phyloP scores from a whole-genome alignment of 371 early-diverging fungal species.

The Entomophthora muscae region DNA sequence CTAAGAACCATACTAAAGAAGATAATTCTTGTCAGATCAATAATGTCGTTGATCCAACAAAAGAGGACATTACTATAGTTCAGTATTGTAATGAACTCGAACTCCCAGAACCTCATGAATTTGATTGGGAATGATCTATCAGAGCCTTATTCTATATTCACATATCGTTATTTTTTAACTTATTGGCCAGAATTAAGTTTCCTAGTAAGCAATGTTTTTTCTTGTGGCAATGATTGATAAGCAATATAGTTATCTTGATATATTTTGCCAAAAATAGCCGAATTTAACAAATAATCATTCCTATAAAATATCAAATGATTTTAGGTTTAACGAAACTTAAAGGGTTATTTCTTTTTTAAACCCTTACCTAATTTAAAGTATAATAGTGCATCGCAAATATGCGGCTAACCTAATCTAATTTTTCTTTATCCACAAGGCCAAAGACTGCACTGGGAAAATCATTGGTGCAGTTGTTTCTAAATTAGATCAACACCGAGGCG shows the following conservation, averaged over 20 bases:
- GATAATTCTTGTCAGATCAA: neutral
- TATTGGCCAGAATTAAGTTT: slow-evolving; percentile 77
- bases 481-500: slow-evolving; percentile 51
- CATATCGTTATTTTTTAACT: slow-evolving; percentile 91
- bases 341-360: too few relatives aligned
- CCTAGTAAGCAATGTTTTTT: slow-evolving; percentile 46
- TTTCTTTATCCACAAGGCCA: slow-evolving; percentile 40
- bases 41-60: neutral
- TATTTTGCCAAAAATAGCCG: too few relatives aligned
- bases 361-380: too few relatives aligned
- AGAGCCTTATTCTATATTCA: slow-evolving; percentile 90
- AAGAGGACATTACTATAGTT: neutral
- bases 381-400: too few relatives aligned
- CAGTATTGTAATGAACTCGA: slow-evolving; percentile 4
- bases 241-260: too few relatives aligned
- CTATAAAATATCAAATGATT: too few relatives aligned
- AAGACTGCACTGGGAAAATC: slow-evolving; percentile 28
- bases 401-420: too few relatives aligned
- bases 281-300: too few relatives aligned
- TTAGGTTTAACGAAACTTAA: too few relatives aligned
- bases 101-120: slow-evolving; percentile 43
- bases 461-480: slow-evolving; percentile 83
- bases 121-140: slow-evolving; percentile 82
- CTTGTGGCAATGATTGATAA: too few relatives aligned
- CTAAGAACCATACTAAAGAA: neutral